Evolutionary conservation across 345 rosid species (phyloP).

Genomic region (Populus davidiana): DNA sequence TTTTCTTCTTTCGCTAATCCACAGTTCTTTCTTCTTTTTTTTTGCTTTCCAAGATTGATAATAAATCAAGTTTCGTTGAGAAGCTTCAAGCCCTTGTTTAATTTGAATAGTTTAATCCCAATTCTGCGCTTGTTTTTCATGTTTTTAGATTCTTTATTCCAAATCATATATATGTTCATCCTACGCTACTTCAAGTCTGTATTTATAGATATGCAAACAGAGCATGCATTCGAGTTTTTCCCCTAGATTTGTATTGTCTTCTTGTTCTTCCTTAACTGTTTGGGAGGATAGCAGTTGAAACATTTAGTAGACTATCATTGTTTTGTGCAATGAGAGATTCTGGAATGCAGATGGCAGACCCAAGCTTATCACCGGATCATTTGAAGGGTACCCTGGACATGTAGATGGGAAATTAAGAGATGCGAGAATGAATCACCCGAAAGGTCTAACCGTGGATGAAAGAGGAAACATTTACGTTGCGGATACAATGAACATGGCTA

Average conservation of each 20-base stretch:
- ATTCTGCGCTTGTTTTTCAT: constrained; percentile 12
- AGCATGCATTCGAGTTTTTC: no score
- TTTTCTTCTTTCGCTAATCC: background rate
- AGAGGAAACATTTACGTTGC: constrained; percentile 33
- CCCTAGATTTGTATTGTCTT: background rate
- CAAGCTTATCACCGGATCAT: constrained; percentile 30
- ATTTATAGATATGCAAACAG: no score
- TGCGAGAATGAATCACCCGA: constrained; percentile 33
- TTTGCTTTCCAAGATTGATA: constrained; percentile 6
- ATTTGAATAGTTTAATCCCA: background rate
- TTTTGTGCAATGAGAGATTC: constrained; percentile 2
- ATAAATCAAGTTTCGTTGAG: constrained; percentile 14
- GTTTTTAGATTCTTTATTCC: background rate
- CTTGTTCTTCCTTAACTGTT: background rate
- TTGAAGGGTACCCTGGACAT: constrained; percentile 31
- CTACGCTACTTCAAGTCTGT: no score
- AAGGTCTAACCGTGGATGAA: constrained; percentile 28
- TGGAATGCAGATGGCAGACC: constrained; percentile 29
- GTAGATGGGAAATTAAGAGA: constrained; percentile 34
- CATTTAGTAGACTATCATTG: background rate
- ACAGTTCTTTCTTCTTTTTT: constrained; percentile 9
- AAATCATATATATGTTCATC: background rate
- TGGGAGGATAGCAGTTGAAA: background rate
- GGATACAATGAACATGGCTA: constrained; percentile 34
- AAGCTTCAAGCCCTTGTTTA: constrained; percentile 23